Evolutionary conservation across 1,284 basidiomycete species (phyloP), one percentile per base, ranked within the genome.

Genomic region (Ceratobasidium sp.): DNA sequence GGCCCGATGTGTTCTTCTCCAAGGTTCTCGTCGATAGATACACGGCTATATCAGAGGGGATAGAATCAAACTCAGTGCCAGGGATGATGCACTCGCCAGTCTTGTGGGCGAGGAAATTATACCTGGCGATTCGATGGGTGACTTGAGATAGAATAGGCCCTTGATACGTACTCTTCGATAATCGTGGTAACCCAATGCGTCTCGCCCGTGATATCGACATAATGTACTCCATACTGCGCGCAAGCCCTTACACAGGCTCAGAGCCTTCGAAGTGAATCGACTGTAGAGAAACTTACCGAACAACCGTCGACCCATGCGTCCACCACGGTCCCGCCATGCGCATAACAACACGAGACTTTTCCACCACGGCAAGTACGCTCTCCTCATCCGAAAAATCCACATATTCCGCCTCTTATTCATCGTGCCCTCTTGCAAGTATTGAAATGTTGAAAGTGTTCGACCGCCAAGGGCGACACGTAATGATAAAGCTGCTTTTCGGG

Each of bases 81-180:
- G 91, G 92, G 6, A 95, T 87, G 79, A 96, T 91, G 79, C 92
- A 88, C 0, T 93, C 86, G n/a, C 89, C 88, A 0, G 89, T 92
- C 82, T 91, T 89, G 20, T 87, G 88, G 0, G 94, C 94, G 4
- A 87, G 81, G 80, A 88, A 91, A 84, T 95, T 91, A 81, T 88
- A 93, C 73, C 89, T 64, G 64, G 30, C 14, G 59, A 78, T 54
- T 46, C 60, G 48, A 70, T 54, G 79, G 57, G 12, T 30, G 54
- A 57, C 18, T 35, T 30, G n/a, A n/a, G n/a, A n/a, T n/a, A n/a
- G n/a, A n/a, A n/a, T n/a, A n/a, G n/a, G n/a, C n/a, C n/a, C n/a
- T n/a, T n/a, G 60, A 76, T 33, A 84, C 85, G 80, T 78, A 86
- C 86, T 89, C 82, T 5, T 85, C 81, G 70, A 93, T 87, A 77